Base-by-base conservation (phyloP, 306 rosid species). In the Arachis hypogaea region DNA sequence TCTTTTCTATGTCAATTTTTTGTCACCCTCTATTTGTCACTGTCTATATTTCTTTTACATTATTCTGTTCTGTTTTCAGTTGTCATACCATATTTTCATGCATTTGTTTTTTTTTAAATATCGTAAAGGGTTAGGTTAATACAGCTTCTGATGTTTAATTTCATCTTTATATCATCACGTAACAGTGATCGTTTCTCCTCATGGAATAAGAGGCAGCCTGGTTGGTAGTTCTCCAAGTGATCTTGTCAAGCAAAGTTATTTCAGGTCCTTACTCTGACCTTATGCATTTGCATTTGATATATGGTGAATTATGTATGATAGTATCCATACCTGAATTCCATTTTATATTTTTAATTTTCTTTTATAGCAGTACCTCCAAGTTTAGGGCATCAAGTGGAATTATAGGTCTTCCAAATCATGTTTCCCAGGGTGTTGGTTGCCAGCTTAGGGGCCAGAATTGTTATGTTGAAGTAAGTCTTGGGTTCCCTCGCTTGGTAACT, bases 171-270 rank as follows among this genome's bases (percentile, higher is more conserved):
- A 65, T 73, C 54, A 51, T 78, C 59, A 65, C 72, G 69, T 74
- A 72, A 70, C 92, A 94, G 97, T 94, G 82, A 83, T 94, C 77
- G 97, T 86, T 81, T 88, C 99, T 78, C 99, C 99, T 70, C 96
- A 94, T 83, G 99, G 99, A 79, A 85, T 94, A 49, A 93, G 95
- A 42, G 99, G 99, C 81, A 89, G 92, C 83, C 87, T 94, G 77
- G 87, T 90, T 82, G 97, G 99, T 80, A 86, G 89, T 83, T 92
- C 91, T 67, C 91, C 99, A 59, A 85, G 96, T 82, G 97, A 92
- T 86, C 90, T 94, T 68, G 92, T 94, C 80, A 89, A 88, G 74
- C 96, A 89, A 83, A 87, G 92, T 77, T 92, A 83, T 83, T 85
- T 81, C 77, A 87, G 99, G 99, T 92, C 70, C 80, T 74, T 71